Percentiles rank a stretch among this genome's conserved stretches.
These are phyloP conservation scores for Phytophthora sp. DNA, from an alignment of 352 stramenopile species.

Conservation along the genomic window DNA sequence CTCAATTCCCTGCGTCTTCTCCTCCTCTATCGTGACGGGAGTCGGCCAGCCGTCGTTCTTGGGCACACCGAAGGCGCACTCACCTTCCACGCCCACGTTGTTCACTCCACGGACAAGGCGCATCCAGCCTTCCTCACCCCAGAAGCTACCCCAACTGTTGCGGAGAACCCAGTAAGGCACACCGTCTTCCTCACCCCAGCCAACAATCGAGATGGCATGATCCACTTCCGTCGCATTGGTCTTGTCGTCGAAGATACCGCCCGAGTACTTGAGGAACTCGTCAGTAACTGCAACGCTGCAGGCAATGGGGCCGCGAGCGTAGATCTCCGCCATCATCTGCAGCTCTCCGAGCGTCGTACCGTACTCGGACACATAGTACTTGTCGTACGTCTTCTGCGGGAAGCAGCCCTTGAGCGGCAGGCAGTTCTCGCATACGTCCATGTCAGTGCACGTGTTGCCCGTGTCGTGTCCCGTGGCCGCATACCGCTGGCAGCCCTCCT, in stretches of 20 bases:
- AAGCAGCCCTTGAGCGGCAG: conserved; percentile 80
- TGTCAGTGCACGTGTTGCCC: conserved; percentile 81
- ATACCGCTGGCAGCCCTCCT: conserved; percentile 96
- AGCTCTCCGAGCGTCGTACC: conserved; percentile 90
- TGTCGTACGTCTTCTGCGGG: conserved; percentile 92
- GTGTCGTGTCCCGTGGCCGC: conserved; percentile 92
- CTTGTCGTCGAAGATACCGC: conserved; percentile 94
- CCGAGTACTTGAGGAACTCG: conserved; percentile 91
- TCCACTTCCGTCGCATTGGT: conserved; percentile 70
- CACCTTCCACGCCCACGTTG: conserved; percentile 93
- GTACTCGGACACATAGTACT: conserved; percentile 96
- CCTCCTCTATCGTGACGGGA: conserved; percentile 33
- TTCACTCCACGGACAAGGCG: conserved; percentile 91
- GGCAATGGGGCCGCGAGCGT: conserved; percentile 93
- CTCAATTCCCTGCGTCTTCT: conserved; percentile 14
- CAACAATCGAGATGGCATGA: conserved; percentile 96
- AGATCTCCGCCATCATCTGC: conserved; percentile 98
- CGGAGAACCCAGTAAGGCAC: conserved; percentile 96
- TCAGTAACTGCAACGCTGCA: conserved; percentile 94
- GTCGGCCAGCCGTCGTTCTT: conserved; percentile 82
- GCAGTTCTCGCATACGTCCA: conserved; percentile 95
- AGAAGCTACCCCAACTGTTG: conserved; percentile 95
- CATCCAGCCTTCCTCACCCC: conserved; percentile 97
- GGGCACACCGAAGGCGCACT: conserved; percentile 93
- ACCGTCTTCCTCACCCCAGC: conserved; percentile 92